Evolutionary conservation across 2,329 filamentous ascomycete species (phyloP), one percentile per base, ranked within the genome.

Genomic region (Diplodia seriata): DNA sequence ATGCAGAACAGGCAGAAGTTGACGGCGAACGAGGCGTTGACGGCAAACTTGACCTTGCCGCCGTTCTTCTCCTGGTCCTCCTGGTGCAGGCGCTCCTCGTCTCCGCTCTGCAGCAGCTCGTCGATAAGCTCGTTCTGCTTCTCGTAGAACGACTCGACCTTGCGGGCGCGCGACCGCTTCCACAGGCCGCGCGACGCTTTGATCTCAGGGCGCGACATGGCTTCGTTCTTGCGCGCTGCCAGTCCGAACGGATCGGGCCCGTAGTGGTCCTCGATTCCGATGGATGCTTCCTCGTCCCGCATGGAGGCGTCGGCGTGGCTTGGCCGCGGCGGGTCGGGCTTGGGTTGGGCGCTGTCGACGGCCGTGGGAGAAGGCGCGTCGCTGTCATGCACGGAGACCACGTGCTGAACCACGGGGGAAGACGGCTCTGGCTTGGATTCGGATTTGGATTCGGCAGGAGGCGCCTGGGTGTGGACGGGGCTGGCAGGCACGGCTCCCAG

Each of bases 1-100:
- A 87, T 87, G 73, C 85, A 71, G 71, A 87, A 87, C 33, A 87
- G 78, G 69, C 78, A 86, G 68, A 78, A 78, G 70, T 80, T 79
- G 69, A 79, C 77, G 0, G 70, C 11, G 53, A 78, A 79, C 0
- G 76, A 78, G 47, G 76, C 77, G 68, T 79, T 79, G 59, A 79
- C 76, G 2, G 77, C 77, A 59, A 79, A 78, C 59, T 73, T 76
- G 50, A 79, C 77, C 66, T 78, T 80, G 20, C 76, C 76, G 9
- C 77, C 77, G 73, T 86, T 84, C 68, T 84, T 81, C 56, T 80
- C 72, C 57, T 82, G 81, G 72, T 87, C 85, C 56, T 85, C 81
- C 53, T 83, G 77, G 64, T 83, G 81, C 47, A 83, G 76, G 2
- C 80, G 80, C 76, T 87, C 85, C 72, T 87, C 86, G 70, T 87